These are phyloP conservation scores for Tranzscheliella williamsii DNA, from an alignment of 1,284 basidiomycete species.

Conservation along the genomic window DNA sequence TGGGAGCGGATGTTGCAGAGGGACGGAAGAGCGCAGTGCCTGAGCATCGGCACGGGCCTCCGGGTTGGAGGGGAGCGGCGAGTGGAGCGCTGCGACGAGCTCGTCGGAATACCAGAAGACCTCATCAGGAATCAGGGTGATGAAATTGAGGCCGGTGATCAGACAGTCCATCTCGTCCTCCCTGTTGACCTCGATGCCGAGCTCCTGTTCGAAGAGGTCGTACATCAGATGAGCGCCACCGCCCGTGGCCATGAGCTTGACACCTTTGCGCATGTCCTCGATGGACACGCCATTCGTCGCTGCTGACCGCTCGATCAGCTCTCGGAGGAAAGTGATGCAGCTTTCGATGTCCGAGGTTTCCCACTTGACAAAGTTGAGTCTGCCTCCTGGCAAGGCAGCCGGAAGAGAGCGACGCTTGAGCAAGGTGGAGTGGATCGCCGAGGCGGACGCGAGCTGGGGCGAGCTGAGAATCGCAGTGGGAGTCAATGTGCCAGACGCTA, in stretches of 20 bases:
- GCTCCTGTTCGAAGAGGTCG: conserved; percentile 74
- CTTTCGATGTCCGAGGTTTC: conserved; percentile 83
- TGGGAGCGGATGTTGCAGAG: conserved; percentile 67
- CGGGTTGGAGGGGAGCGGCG: conserved; percentile 32
- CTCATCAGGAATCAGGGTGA: conserved; percentile 93
- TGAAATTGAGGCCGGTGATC: conserved; percentile 95
- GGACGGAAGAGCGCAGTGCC: conserved; percentile 33
- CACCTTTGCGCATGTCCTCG: conserved; percentile 85
- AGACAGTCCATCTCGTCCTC: conserved; percentile 99
- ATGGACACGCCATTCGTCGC: conserved; percentile 83
- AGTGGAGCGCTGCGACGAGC: conserved; percentile 68
- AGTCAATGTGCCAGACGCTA: conserved; percentile 47
- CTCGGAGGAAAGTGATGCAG: conserved; percentile 84
- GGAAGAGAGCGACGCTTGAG: conserved; percentile 54
- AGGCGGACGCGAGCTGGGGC: conserved; percentile 20
- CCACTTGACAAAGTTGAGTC: conserved; percentile 96
- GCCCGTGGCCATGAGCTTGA: conserved; percentile 97
- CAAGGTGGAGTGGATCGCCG: conserved; percentile 47
- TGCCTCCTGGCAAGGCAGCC: conserved; percentile 72
- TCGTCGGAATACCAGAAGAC: conserved; percentile 99
- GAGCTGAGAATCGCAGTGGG: conserved; percentile 45
- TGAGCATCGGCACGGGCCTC: conserved; percentile 36
- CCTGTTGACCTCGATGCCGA: conserved; percentile 79
- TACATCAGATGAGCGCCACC: conserved; percentile 95
- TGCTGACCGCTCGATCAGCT: conserved; percentile 84